Evolutionary conservation across 768 basidiomycete genomes (phyloP).

Genomic region (Tremella yokohamensis): DNA sequence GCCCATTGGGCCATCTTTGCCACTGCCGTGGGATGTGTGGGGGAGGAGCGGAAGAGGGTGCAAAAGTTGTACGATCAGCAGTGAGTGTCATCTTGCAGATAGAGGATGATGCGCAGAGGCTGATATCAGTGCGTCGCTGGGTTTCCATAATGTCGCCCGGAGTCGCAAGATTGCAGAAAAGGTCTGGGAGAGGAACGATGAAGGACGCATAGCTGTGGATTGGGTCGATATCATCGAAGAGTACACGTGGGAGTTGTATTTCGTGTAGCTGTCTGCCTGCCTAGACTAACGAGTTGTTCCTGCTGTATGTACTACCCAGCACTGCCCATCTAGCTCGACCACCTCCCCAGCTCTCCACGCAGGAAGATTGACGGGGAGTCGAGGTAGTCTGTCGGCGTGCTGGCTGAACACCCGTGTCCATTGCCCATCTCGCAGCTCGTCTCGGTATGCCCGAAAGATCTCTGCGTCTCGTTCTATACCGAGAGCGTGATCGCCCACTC

Average conservation of each 20-base stretch:
- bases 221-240: constrained; percentile 40
- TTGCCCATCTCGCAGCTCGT: neutral
- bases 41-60: constrained; percentile 12
- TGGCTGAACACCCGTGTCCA: constrained; percentile 18
- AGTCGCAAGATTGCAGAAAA: constrained; percentile 33
- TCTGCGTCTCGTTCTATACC: constrained; percentile 10
- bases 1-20: constrained; percentile 40
- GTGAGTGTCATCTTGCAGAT: constrained; percentile 13
- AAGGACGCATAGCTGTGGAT: constrained; percentile 30
- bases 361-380: constrained; percentile 6
- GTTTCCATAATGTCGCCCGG: constrained; percentile 28
- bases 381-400: constrained; percentile 3
- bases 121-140: constrained; percentile 19
- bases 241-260: constrained; percentile 38
- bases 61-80: constrained; percentile 27
- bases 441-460: constrained; percentile 12
- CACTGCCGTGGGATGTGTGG: constrained; percentile 22
- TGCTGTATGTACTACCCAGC: constrained; percentile 1
- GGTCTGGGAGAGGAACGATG: constrained; percentile 31
- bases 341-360: neutral
- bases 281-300: neutral
- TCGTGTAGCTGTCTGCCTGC: too few relatives aligned
- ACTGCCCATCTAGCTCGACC: neutral
- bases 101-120: neutral
- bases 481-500: constrained; percentile 15